These are phyloP conservation scores for Flaveria ramosissima DNA, from an alignment of 129 eudicot genomes.

Conservation along the genomic window DNA sequence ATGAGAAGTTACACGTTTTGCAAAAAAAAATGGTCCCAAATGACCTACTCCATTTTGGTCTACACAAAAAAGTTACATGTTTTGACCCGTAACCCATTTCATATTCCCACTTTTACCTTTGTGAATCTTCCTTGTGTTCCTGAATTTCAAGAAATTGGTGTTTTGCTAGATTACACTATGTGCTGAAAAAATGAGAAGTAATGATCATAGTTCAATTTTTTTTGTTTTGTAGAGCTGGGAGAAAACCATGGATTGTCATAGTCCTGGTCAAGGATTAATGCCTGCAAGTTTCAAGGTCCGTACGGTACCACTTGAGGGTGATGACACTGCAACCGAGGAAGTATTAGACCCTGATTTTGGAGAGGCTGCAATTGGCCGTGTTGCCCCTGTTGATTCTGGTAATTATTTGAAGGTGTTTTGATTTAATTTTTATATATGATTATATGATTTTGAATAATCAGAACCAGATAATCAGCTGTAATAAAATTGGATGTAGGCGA, in stretches of 20 bases:
- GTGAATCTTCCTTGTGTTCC: too few species aligned
- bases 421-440: background rate
- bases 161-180: conserved; percentile 4
- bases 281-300: conserved; percentile 93
- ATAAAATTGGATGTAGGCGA: background rate
- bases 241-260: conserved; percentile 89
- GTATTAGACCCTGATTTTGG: conserved; percentile 88
- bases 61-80: background rate
- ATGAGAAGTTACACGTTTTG: too few species aligned
- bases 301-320: conserved; percentile 66
- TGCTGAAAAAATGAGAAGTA: background rate
- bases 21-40: background rate
- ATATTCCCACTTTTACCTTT: too few species aligned
- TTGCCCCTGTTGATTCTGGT: conserved; percentile 97
- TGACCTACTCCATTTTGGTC: background rate
- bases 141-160: background rate
- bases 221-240: conserved; percentile 77
- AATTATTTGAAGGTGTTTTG: background rate
- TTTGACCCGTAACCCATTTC: background rate
- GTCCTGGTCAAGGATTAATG: conserved; percentile 95
- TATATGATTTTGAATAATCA: background rate
- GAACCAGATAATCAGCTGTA: background rate
- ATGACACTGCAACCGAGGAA: conserved; percentile 68
- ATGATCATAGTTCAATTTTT: background rate
- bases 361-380: conserved; percentile 96